Conservation (phyloP, 371 early-diverging fungal species). For the Caulochytrium protostelioides region DNA sequence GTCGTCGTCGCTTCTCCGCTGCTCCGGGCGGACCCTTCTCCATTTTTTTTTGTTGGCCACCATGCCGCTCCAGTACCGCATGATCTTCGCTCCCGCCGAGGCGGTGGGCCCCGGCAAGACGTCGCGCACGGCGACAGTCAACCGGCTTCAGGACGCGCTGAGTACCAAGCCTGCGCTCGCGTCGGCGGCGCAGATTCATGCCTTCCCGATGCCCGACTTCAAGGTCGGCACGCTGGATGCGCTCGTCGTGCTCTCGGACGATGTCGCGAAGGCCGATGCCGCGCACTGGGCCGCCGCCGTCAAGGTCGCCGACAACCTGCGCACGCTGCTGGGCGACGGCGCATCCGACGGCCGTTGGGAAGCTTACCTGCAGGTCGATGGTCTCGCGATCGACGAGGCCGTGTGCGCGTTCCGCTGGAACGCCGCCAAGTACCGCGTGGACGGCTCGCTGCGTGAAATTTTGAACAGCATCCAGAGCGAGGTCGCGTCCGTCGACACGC, state of each 20-base stretch:
- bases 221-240: slow-evolving; percentile 86
- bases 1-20: no score
- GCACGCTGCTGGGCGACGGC: slow-evolving; percentile 29
- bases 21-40: no score
- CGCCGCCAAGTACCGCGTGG: slow-evolving; percentile 82
- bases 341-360: slow-evolving; percentile 26
- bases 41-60: no score
- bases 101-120: no score
- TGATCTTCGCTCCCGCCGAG: no score
- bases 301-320: slow-evolving; percentile 63
- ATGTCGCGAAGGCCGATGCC: slow-evolving; percentile 62
- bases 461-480: slow-evolving; percentile 14
- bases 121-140: no score
- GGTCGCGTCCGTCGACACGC: slow-evolving; percentile 55
- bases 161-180: no score
- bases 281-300: slow-evolving; percentile 44
- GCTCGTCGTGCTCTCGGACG: slow-evolving; percentile 74
- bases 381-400: slow-evolving; percentile 66
- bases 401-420: slow-evolving; percentile 78
- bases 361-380: slow-evolving; percentile 49
- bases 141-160: no score
- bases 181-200: no score
- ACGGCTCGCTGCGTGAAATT: slow-evolving; percentile 63
- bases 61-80: no score
- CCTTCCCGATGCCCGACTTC: slow-evolving; percentile 1